A percentile compares a stretch with the other conserved stretches of the same genome.
Conservation (phyloP, 1,284 basidiomycete genomes). For the Peniophora sp. region DNA sequence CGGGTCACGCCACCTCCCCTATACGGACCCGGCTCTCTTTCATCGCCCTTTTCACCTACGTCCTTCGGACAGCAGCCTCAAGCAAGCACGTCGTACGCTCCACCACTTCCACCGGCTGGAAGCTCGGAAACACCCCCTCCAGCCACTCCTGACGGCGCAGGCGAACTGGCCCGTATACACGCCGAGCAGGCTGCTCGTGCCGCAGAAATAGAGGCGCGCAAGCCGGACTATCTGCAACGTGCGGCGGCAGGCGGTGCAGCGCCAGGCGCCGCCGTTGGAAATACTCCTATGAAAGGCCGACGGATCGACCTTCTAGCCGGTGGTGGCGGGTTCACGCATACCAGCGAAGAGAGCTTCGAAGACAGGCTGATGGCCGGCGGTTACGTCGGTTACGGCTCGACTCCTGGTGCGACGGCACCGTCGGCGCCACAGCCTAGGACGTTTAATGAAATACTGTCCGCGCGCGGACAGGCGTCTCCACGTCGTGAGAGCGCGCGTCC, state of each 20-base stretch:
- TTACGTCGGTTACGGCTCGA: conserved; percentile 54
- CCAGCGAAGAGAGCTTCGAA: conserved; percentile 74
- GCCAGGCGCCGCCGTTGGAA: conserved; percentile 47
- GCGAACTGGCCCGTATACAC: conserved; percentile 54
- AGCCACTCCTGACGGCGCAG: conserved; percentile 23
- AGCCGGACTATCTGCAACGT: conserved; percentile 64
- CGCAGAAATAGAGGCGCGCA: conserved; percentile 48
- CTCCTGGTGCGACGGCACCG: conserved; percentile 21
- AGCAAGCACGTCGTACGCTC: background rate
- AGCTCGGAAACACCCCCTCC: background rate
- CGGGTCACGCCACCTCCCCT: background rate
- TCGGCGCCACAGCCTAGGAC: conserved; percentile 15
- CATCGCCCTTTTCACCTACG: background rate
- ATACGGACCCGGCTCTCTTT: background rate
- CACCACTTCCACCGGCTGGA: background rate
- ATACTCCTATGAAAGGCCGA: conserved; percentile 62
- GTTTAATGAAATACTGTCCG: conserved; percentile 7
- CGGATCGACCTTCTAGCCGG: conserved; percentile 41
- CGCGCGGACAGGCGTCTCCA: conserved; percentile 27
- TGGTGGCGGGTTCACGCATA: conserved; percentile 51
- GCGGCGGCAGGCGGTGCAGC: conserved; percentile 23
- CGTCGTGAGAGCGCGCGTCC: conserved; percentile 31
- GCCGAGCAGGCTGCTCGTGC: conserved; percentile 36
- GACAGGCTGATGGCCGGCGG: conserved; percentile 72
- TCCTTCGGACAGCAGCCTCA: background rate